Base-by-base conservation (phyloP, 495 filamentous ascomycete species). In the Penicillium waksmanii region DNA sequence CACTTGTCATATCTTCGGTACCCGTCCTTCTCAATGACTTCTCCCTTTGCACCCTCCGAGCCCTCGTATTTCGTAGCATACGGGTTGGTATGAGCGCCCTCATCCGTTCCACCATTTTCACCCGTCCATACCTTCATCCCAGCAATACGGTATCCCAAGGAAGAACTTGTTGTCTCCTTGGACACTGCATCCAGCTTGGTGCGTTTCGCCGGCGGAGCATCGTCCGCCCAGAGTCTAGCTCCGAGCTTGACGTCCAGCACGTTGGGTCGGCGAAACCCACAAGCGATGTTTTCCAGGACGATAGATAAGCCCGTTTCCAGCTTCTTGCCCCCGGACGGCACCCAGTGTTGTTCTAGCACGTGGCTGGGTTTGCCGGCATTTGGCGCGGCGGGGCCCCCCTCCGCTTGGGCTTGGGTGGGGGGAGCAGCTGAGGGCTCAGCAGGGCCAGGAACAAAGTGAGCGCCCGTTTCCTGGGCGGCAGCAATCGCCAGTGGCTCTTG, bases 231-330 rank as follows among this genome's bases (percentile, higher is more conserved):
- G 19, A 98, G 75, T 52, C 88, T 84, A 27, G 86, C 83, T 23
- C 95, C 95, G 35, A 98, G 85, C 71, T 98, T 98, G 60, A 96
- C 83, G 66, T 98, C 95, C 57, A 98, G 75, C n/a, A 98, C 92
- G 66, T 97, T 97, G 13, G 96, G 91, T 57, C 87, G 84, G 53
- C 82, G 84, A 78, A 92, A 98, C 19, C 91, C 90, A 52, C 85
- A 80, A 10, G 93, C 88, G 1, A 93, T 82, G 70, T 97, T 98
- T 65, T 95, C 88, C 43, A 98, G 78, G 34, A 96, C 92, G 40
- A 98, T 89, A 5, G 91, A 91, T 40, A 84, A 72, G 27, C 89
- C 86, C 1, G 92, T 96, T 25, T 83, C 76, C 48, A 91, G 85
- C 67, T 86, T 86, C 40, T 80, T 78, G 13, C 81, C 82, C 3